A percentile compares a stretch with the other conserved stretches of the same genome.
Conservation (phyloP, 495 filamentous ascomycete species). For the Penicillium riverlandense region DNA sequence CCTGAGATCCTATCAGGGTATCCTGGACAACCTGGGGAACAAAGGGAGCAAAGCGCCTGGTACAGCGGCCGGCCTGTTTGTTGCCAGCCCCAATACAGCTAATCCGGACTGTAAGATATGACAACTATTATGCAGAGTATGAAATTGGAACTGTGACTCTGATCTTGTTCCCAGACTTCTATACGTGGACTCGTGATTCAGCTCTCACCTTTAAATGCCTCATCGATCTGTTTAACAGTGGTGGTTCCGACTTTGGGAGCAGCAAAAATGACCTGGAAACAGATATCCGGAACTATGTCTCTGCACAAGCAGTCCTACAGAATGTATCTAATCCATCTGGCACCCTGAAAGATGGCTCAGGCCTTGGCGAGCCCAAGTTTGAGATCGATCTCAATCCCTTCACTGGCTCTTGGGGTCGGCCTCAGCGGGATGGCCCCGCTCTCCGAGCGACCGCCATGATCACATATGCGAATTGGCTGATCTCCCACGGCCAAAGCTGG, state of each 20-base stretch:
- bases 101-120: slow-evolving; percentile 43
- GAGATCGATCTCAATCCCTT: slow-evolving; percentile 46
- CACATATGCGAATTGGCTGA: slow-evolving; percentile 25
- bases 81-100: slow-evolving; percentile 46
- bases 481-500: slow-evolving; percentile 4
- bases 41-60: slow-evolving; percentile 34
- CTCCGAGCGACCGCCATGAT: slow-evolving; percentile 31
- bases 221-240: slow-evolving; percentile 26
- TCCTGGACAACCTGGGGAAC: slow-evolving; percentile 49
- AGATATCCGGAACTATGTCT: slow-evolving; percentile 46
- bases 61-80: slow-evolving; percentile 37
- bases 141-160: slow-evolving; percentile 2
- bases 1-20: slow-evolving; percentile 15
- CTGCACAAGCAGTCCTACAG: slow-evolving; percentile 46
- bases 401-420: slow-evolving; percentile 53
- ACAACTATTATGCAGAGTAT: too few species aligned
- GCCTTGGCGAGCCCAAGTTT: slow-evolving; percentile 58
- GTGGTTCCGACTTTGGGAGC: slow-evolving; percentile 25
- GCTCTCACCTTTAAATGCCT: slow-evolving; percentile 49
- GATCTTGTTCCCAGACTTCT: slow-evolving; percentile 37
- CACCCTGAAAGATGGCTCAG: slow-evolving; percentile 33
- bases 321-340: slow-evolving; percentile 49
- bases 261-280: slow-evolving; percentile 26
- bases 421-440: slow-evolving; percentile 55
- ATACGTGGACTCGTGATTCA: slow-evolving; percentile 55